Evolutionary conservation across 345 rosid species (phyloP).

Genomic region (Crucihimalaya himalaica): DNA sequence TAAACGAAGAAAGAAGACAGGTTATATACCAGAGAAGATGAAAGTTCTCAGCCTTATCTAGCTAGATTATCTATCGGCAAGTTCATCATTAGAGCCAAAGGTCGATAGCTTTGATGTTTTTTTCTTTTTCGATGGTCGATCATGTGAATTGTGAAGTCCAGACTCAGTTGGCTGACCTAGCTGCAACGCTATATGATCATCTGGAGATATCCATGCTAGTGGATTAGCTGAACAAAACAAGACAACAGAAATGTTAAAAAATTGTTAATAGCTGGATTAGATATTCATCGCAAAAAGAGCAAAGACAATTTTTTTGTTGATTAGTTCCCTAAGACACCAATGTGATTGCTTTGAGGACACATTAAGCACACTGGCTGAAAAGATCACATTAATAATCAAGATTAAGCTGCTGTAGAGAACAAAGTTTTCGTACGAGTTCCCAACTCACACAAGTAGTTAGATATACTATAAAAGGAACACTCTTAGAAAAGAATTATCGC

Average conservation of each 20-base stretch:
- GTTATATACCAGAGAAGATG: slow-evolving; percentile 17
- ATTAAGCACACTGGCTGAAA: neutral
- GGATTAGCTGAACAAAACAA: slow-evolving; percentile 49
- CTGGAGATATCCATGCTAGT: slow-evolving; percentile 48
- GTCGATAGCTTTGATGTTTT: neutral
- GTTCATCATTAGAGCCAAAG: neutral
- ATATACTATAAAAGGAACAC: too few species aligned
- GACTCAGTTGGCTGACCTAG: slow-evolving; percentile 36
- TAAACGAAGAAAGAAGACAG: slow-evolving; percentile 1
- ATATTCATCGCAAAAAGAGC: neutral
- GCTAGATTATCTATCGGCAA: neutral
- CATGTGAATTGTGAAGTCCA: neutral
- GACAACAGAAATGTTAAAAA: slow-evolving; percentile 9
- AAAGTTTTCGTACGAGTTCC: too few species aligned
- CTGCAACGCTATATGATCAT: slow-evolving; percentile 40
- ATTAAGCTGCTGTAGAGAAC: too few species aligned
- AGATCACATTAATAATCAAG: neutral
- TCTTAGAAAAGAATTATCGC: too few species aligned
- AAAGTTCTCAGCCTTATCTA: slow-evolving; percentile 30
- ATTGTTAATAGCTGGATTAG: neutral
- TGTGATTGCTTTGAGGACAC: neutral
- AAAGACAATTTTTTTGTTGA: neutral
- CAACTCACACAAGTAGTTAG: neutral
- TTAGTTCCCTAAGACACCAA: neutral
- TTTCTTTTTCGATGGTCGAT: slow-evolving; percentile 18